Conservation (phyloP, 2,329 filamentous ascomycete species). For the Alternaria gaisen region DNA sequence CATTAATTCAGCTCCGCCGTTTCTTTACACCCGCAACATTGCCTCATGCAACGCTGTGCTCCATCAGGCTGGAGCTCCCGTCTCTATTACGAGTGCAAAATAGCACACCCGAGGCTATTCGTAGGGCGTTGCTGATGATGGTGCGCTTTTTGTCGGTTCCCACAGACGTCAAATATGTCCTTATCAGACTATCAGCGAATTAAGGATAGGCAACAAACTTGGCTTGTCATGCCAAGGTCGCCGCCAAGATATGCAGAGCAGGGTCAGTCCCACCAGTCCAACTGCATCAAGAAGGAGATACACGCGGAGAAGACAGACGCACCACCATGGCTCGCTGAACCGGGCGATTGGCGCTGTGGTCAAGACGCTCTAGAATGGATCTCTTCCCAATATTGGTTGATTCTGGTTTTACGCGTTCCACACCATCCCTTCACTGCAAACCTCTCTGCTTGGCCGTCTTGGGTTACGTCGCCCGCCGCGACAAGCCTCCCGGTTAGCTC, state of each 20-base stretch:
- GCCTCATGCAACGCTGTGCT: background rate
- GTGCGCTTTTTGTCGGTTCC: conserved; percentile 20
- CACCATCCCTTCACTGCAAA: conserved; percentile 24
- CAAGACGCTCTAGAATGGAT: conserved; percentile 22
- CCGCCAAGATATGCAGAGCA: conserved; percentile 27
- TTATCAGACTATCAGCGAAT: conserved; percentile 22
- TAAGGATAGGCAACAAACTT: conserved; percentile 23
- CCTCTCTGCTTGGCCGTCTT: conserved; percentile 33
- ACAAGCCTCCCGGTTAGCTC: conserved; percentile 28
- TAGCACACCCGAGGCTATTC: background rate
- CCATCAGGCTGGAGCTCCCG: background rate
- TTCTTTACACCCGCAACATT: background rate
- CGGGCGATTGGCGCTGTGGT: conserved; percentile 33
- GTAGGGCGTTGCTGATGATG: background rate
- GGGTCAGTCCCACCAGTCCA: conserved; percentile 21
- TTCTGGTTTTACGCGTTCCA: conserved; percentile 16
- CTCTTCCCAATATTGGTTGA: conserved; percentile 17
- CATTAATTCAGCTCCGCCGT: background rate
- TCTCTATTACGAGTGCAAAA: background rate
- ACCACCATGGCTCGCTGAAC: conserved; percentile 22
- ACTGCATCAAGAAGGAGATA: conserved; percentile 33
- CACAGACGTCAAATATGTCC: conserved; percentile 17
- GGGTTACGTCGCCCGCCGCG: conserved; percentile 25
- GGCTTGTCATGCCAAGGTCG: conserved; percentile 24
- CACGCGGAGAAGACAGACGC: conserved; percentile 23